Percentiles rank a stretch among this genome's conserved stretches.
phyloP scores from a whole-genome alignment of 345 rosid species.

The Citropsis articulata region DNA sequence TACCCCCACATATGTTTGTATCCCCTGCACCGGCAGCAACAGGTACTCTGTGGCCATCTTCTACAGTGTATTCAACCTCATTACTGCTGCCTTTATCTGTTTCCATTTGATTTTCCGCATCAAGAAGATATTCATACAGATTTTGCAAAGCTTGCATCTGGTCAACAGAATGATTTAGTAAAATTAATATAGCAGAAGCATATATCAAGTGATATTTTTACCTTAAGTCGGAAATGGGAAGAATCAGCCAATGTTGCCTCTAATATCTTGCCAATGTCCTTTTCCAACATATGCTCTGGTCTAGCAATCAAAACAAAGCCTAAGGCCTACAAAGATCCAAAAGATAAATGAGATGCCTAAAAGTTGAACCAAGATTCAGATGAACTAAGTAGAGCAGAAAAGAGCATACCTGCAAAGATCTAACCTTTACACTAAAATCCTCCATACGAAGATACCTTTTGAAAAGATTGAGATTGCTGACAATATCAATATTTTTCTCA shows the following conservation, averaged over 20 bases:
- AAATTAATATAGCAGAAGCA: constrained; percentile 7
- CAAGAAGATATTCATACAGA: constrained; percentile 92
- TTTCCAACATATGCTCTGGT: constrained; percentile 96
- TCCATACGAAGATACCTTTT: constrained; percentile 75
- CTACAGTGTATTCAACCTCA: constrained; percentile 37
- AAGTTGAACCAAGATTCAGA: constrained; percentile 8
- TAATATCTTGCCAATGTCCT: constrained; percentile 78
- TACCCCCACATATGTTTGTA: constrained; percentile 98
- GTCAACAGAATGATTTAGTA: constrained; percentile 29
- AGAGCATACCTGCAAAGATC: constrained; percentile 85
- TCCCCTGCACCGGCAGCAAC: constrained; percentile 99
- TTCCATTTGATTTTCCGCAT: constrained; percentile 92
- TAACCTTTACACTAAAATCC: constrained; percentile 75
- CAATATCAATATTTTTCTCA: constrained; percentile 52
- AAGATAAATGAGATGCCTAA: constrained; percentile 9
- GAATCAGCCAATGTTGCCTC: constrained; percentile 68
- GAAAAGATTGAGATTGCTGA: constrained; percentile 61
- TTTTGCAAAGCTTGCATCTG: constrained; percentile 97
- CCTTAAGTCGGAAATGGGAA: constrained; percentile 86
- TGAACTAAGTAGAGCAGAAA: constrained; percentile 2
- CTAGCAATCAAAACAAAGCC: constrained; percentile 92
- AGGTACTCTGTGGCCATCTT: constrained; percentile 65
- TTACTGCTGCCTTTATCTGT: constrained; percentile 48
- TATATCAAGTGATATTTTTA: constrained; percentile 23
- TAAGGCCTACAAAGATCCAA: constrained; percentile 68